Percentiles rank a stretch among this genome's conserved stretches.
Conservation (phyloP, 306 rosid genomes). For the Dalbergia cultrata region DNA sequence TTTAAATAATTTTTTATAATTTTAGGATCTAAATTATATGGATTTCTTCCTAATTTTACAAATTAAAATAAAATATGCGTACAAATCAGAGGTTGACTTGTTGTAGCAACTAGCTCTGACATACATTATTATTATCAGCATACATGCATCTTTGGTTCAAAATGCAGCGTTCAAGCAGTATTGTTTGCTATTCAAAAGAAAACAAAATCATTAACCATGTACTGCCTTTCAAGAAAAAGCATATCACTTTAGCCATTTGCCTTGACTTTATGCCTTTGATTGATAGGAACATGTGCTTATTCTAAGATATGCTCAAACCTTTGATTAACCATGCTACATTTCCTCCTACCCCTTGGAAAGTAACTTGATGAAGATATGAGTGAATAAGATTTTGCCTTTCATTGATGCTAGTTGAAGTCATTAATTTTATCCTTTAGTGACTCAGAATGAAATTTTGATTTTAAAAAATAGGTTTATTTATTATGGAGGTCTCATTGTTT, state of each 20-base stretch:
- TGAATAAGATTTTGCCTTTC: background rate
- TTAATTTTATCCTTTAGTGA: too few species aligned
- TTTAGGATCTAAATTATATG: too few species aligned
- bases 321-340: background rate
- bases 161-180: background rate
- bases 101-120: background rate
- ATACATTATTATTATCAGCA: background rate
- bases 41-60: too few species aligned
- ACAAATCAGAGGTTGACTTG: too few species aligned
- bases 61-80: too few species aligned
- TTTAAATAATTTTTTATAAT: too few species aligned
- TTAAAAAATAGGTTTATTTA: too few species aligned
- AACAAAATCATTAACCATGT: constrained; percentile 31
- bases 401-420: too few species aligned
- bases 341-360: background rate
- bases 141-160: background rate
- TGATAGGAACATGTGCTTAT: background rate
- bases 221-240: background rate
- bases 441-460: too few species aligned
- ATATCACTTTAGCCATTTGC: constrained; percentile 6
- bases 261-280: background rate
- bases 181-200: constrained; percentile 9
- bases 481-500: too few species aligned
- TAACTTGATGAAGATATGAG: background rate
- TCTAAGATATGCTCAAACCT: background rate